Base-by-base conservation (phyloP, 2,329 filamentous ascomycete species). In the Fusarium chaquense region DNA sequence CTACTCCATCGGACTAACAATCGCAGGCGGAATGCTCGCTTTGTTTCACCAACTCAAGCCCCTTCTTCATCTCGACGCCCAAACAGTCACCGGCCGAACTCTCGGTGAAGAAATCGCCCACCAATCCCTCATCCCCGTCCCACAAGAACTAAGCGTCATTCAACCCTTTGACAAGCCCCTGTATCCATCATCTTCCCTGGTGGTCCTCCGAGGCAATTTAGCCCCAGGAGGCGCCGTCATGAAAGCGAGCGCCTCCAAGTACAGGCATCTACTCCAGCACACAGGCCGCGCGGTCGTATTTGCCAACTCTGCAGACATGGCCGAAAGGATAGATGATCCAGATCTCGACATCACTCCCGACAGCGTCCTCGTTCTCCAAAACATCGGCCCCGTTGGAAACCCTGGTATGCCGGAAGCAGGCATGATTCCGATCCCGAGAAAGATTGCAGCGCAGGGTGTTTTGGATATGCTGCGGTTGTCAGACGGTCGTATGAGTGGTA, bases 401-500 rank as follows among this genome's bases (percentile, higher is more conserved):
- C 94, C 94, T 0, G 94, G 94, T 15, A 98, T 98, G 94, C 94
- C 94, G 2, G 94, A 98, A 79, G 93, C 96, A 58, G 85, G 85
- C 0, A 76, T 87, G 28, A 81, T 87, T 2, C 85, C 85, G 0
- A 87, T 87, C 26, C 89, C 97, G 18, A 92, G 94, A 76, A 93
- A 94, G 52, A 89, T 91, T 32, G 93, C 92, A 0, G 89, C 91
- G 0, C 89, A 89, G 1, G 91, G 91, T 11, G 86, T 97, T 6
- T 86, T 83, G 16, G 96, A 97, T 66, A 90, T 97, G 78, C 89
- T 96, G 5, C 84, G 97, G 2, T 86, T 98, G 33, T 97, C 93
- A 0, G 94, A 98, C 74, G 94, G 94, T 0, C 82, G 94, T 32
- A 98, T 97, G 83, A 91, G 88, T 26, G 94, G 94, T 6, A 96